phyloP scores from a whole-genome alignment of 2,329 filamentous ascomycete genomes.

The Seiridium cupressi region DNA sequence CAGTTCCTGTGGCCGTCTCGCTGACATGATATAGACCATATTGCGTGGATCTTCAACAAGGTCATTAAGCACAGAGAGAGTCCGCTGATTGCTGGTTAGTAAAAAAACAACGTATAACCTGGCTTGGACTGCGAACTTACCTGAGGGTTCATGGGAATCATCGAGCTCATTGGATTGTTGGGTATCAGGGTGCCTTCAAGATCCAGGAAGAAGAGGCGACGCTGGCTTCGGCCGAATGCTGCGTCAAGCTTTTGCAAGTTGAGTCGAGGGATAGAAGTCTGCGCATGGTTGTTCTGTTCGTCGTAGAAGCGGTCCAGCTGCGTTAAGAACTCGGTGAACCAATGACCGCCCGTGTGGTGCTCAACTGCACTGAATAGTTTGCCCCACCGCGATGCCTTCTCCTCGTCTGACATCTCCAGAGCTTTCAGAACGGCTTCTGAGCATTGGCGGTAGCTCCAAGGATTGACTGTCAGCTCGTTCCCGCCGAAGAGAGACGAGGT shows the following conservation, averaged over 20 bases:
- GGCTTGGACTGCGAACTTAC: conserved; percentile 24
- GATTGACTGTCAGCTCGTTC: conserved; percentile 83
- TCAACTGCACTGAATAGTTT: conserved; percentile 72
- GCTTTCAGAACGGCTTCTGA: conserved; percentile 82
- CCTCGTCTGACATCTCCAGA: conserved; percentile 73
- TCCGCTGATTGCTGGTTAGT: conserved; percentile 51
- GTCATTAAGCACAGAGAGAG: conserved; percentile 79
- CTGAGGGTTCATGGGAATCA: conserved; percentile 80
- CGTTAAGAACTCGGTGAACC: conserved; percentile 75
- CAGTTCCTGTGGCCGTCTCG: conserved; percentile 81
- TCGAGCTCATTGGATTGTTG: conserved; percentile 80
- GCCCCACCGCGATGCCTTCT: conserved; percentile 73
- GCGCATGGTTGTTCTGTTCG: conserved; percentile 81
- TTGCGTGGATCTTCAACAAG: conserved; percentile 78
- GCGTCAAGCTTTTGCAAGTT: conserved; percentile 64
- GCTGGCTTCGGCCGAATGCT: conserved; percentile 64
- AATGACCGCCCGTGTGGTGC: conserved; percentile 79
- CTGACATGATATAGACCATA: conserved; percentile 91
- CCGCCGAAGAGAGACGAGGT: conserved; percentile 82
- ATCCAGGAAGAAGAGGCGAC: conserved; percentile 84
- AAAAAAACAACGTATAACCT: not conserved
- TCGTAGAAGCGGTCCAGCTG: conserved; percentile 75
- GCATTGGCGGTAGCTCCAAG: conserved; percentile 90
- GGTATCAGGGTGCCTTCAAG: conserved; percentile 91
- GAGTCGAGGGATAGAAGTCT: conserved; percentile 81